Evolutionary conservation across 1,284 basidiomycete genomes (phyloP), one percentile per base, ranked within the genome.

Genomic region (Leccinum subrobustum): DNA sequence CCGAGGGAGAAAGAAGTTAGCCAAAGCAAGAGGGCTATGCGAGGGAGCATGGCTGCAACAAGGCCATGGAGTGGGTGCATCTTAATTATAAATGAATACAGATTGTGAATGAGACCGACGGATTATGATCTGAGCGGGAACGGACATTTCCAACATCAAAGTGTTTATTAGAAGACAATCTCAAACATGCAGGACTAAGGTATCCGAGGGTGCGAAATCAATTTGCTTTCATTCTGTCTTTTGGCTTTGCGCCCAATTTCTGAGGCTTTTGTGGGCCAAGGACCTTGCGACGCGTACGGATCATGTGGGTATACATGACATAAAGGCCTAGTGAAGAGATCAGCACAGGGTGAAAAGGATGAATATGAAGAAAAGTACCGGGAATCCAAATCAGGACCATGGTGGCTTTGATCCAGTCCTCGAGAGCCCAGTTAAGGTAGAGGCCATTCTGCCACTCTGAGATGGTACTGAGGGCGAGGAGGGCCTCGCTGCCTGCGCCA

Each of bases 361-460:
- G 1, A 52, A 18, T 11, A 42, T 29, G 33, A 52, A 2, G 20
- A 5, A 4, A 59, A 84, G 70, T 75, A 95, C 95, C 87, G 59
- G 94, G 94, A 88, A 93, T 95, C 95, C 95, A 98, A 54, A 89
- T 79, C n/a, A 84, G 64, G 75, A 96, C 95, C 64, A 96, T 77
- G 3, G 75, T 72, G 0, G 81, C 83, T 23, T 88, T 83, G 55
- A 82, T 68, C 61, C 82, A 83, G 61, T 88, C 86, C 5, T 82
- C 76, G 25, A 81, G 67, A n/a, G 74, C 73, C 85, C 84, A 88
- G 62, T 68, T 70, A 33, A 27, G 18, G 20, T 71, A 56, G 72
- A 72, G 56, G 12, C 65, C 68, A 12, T 61, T 23, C 18, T 62
- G 60, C 74, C 80, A 80, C 27, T 75, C 64, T 3, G 91, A 91